Base-by-base conservation (phyloP, 352 stramenopile species). In the Phytophthora crassamura region DNA sequence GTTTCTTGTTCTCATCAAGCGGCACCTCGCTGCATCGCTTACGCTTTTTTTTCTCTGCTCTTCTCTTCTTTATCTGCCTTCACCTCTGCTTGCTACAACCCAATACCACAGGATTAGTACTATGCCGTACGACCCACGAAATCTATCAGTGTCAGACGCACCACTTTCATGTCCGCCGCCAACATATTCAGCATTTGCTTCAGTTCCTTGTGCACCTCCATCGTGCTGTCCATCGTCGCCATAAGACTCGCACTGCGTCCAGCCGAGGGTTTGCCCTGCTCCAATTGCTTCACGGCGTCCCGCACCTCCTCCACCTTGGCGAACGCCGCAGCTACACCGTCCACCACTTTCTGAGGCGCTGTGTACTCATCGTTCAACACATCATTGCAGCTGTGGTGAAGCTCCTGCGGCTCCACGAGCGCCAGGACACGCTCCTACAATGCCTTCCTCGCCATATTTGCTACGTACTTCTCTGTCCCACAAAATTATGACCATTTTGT, bases 381-480 rank as follows among this genome's bases (percentile, higher is more conserved):
- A 4, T 20, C 15, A 28, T 74, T 77, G 25, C 54, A 64, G 52
- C 57, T 73, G 7, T 12, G 45, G 7, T 61, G 42, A 10, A 77
- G 54, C 36, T 74, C 53, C n/a, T 15, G 32, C 5, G 69, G 53
- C 30, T 32, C n/a, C 46, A 77, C 36, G 10, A 63, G 59, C 46
- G 39, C 20, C 64, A 77, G 38, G 39, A 77, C 65, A 16, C 69
- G 69, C 49, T 45, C 40, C 33, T 77, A 77, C 20, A 76, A 47
- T 39, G 64, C 38, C 35, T 61, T 12, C 2, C 38, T 60, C 12
- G 28, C 16, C 28, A 16, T 34, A n/a, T n/a, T n/a, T n/a, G n/a
- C n/a, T n/a, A n/a, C n/a, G n/a, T n/a, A n/a, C n/a, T n/a, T n/a
- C n/a, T n/a, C n/a, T n/a, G n/a, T n/a, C n/a, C n/a, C n/a, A n/a